Base-by-base conservation (phyloP, 129 eudicot species). In the Mikania micrantha region DNA sequence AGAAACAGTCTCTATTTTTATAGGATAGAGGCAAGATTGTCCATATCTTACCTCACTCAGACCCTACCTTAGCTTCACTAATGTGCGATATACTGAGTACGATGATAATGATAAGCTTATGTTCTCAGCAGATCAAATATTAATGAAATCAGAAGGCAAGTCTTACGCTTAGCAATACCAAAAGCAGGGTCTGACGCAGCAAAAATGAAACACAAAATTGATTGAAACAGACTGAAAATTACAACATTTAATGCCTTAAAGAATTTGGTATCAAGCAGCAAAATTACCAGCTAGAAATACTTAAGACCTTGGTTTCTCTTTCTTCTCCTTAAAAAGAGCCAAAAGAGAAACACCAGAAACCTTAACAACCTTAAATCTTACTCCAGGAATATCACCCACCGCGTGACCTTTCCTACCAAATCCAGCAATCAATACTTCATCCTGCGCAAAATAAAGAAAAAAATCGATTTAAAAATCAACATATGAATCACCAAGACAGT, bases 361-460 rank as follows among this genome's bases (percentile, higher is more conserved):
- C 83, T 82, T 82, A 36, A 83, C 80, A 67, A 75, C 82, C 60
- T 83, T 80, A 21, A 83, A 77, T 36, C 88, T 74, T 34, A 82
- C 83, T 45, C 86, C 86, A 3, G 86, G 86, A 78, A 82, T 82
- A 78, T 82, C 86, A 73, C 86, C 86, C 35, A 81, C 86, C 3
- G 86, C 86, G 32, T 81, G 86, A 36, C 86, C 85, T 49, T 67
- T 80, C 0, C 80, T 74, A 13, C 85, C 82, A 4, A 79, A 72
- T 69, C 85, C 84, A 4, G 78, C 82, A 50, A 77, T 76, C 74
- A 77, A 76, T 35, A 72, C 81, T 73, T 74, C 75, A 27, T 70
- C 77, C 80, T 69, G 79, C 38, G 7, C n/a, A 16, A 25, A 28
- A 3, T 42, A 22, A 47, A 25, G 2, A 4, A 20, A 61, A n/a